Conservation (phyloP, 768 basidiomycete species). For the Chalciporus chontae region DNA sequence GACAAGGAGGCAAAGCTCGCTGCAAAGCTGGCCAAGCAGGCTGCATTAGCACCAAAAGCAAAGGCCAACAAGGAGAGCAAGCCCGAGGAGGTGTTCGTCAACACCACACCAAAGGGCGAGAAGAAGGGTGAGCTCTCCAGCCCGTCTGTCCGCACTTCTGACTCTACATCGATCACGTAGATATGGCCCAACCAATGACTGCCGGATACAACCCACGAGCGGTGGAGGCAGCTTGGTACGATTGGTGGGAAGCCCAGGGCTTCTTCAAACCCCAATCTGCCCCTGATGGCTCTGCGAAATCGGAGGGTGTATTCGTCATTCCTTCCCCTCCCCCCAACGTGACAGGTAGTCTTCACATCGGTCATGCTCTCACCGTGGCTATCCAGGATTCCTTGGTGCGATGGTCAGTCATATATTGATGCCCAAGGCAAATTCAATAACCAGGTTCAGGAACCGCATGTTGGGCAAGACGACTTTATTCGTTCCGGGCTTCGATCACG, state of each 20-base stretch:
- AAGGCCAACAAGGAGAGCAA: conserved; percentile 75
- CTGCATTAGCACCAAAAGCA: conserved; percentile 44
- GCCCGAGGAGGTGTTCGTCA: conserved; percentile 73
- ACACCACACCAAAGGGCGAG: conserved; percentile 83
- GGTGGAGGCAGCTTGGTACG: conserved; percentile 95
- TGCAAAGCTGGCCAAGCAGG: conserved; percentile 50
- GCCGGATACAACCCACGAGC: conserved; percentile 94
- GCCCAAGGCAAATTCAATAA: not conserved
- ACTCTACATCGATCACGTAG: conserved; percentile 36
- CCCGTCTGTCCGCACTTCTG: not conserved
- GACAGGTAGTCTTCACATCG: conserved; percentile 92
- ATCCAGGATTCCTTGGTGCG: conserved; percentile 88
- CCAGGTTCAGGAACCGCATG: conserved; percentile 82
- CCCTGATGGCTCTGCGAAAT: conserved; percentile 52
- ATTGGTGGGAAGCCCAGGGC: conserved; percentile 92
- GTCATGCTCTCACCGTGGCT: conserved; percentile 88
- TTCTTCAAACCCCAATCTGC: conserved; percentile 80
- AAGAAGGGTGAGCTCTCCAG: conserved; percentile 72
- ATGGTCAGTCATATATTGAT: conserved; percentile 52
- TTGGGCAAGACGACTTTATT: conserved; percentile 86
- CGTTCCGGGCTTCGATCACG: conserved; percentile 95
- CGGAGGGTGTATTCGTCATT: conserved; percentile 76
- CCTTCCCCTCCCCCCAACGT: conserved; percentile 95
- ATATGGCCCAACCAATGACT: conserved; percentile 83
- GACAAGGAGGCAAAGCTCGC: conserved; percentile 80